Percentiles rank a stretch among this genome's conserved stretches.
Evolutionary conservation across 2,329 filamentous ascomycete species (phyloP).

Genomic region (Ophiostoma sp.): DNA sequence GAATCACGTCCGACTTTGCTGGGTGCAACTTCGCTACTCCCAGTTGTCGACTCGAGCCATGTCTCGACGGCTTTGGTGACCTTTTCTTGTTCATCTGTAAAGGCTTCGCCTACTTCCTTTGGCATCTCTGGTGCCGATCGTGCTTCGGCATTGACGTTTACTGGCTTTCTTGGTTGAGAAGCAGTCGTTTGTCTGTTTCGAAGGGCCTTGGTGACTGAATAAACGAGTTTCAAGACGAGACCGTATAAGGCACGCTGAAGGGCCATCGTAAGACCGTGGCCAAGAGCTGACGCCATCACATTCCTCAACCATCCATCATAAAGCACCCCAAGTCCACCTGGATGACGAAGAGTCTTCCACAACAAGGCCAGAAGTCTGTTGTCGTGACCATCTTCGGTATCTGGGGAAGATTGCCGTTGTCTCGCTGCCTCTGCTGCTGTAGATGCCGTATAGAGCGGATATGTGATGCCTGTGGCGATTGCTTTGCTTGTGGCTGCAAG

Average conservation of each 20-base stretch:
- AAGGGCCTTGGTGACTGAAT: constrained; percentile 56
- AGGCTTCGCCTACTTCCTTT: neutral
- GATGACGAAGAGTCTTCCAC: constrained; percentile 48
- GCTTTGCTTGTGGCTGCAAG: constrained; percentile 77
- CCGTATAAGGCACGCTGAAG: constrained; percentile 77
- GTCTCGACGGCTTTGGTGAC: constrained; percentile 15
- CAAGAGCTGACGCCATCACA: constrained; percentile 79
- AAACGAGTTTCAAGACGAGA: constrained; percentile 70
- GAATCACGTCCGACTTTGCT: neutral
- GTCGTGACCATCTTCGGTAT: constrained; percentile 28
- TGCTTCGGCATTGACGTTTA: neutral
- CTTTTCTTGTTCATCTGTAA: neutral
- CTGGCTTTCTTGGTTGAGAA: neutral
- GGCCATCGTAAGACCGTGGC: constrained; percentile 83
- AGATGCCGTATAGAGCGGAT: constrained; percentile 75
- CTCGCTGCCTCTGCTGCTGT: constrained; percentile 36
- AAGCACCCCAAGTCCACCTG: constrained; percentile 67
- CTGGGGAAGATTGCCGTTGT: neutral
- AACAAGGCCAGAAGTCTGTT: constrained; percentile 28
- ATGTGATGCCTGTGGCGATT: constrained; percentile 72
- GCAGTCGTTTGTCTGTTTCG: neutral
- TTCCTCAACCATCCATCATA: constrained; percentile 78
- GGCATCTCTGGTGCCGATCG: neutral
- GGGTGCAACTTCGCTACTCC: neutral
- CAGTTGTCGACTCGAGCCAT: constrained; percentile 17